Base-by-base conservation (phyloP, 2,329 filamentous ascomycete genomes). In the Apiospora hydei region DNA sequence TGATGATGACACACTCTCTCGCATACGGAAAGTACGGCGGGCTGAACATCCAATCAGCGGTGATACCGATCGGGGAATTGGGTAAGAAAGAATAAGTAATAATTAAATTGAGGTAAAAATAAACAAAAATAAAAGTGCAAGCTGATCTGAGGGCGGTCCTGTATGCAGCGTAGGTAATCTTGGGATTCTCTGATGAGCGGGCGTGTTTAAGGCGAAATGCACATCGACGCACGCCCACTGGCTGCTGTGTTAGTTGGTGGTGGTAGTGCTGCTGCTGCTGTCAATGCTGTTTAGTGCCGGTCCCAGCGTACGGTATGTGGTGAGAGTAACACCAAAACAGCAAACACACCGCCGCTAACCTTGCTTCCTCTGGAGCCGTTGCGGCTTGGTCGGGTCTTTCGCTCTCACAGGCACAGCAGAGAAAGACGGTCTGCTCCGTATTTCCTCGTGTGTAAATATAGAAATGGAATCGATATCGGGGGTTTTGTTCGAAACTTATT, bases 41-140 rank as follows among this genome's bases (percentile, higher is more conserved):
- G 18, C 10, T n/a, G 57, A 64, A 14, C 18, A 41, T 4, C 57
- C 57, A 64, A 41, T 64, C 16, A 64, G 57, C 34, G 41, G 18
- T n/a, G 41, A 24, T 18, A 41, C 57, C 30, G 30, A 34, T 13
- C 34, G 21, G 4, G 57, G n/a, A 41, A 64, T n/a, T 64, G 53
- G 18, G 57, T 7, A 41, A n/a, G 5, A 41, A 61, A 38, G 4
- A 30, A n/a, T 30, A 38, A 61, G 30, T 8, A 38, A 61, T 13
- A 18, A 76, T 72, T 73, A 72, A 72, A 76, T 69, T 69, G 75
- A 77, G 71, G 75, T 57, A 38, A 5, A 16, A 57, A 41, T 34
- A 34, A 21, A 69, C 72, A 72, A 74, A 72, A 71, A 75, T 69
- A 75, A 76, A 72, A 76, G 77, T 74, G 73, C 71, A 74, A 72